Evolutionary conservation across 1,139 yeast species (phyloP).

Genomic region (Pichia sp.): DNA sequence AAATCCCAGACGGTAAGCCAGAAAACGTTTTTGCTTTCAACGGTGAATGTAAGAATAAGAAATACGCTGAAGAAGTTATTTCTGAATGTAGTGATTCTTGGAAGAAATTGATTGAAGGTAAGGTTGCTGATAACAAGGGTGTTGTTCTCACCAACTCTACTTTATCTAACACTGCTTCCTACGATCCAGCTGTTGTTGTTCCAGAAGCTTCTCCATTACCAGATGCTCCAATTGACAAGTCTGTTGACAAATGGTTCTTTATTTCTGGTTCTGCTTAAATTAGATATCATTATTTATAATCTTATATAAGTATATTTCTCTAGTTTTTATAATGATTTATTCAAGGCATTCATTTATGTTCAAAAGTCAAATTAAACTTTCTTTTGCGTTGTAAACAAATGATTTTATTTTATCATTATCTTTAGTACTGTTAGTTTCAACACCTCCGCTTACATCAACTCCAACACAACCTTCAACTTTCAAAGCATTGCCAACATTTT

Average conservation of each 20-base stretch:
- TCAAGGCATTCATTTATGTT: background rate
- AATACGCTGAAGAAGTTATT: slow-evolving; percentile 66
- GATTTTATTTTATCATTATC: slow-evolving; percentile 52
- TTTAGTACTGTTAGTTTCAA: slow-evolving; percentile 71
- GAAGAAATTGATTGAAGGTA: slow-evolving; percentile 53
- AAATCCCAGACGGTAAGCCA: slow-evolving; percentile 87
- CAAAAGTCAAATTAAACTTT: background rate
- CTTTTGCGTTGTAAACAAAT: slow-evolving; percentile 50
- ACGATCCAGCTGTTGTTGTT: slow-evolving; percentile 44
- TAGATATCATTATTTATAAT: background rate
- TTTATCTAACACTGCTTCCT: slow-evolving; percentile 49
- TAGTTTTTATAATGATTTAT: background rate
- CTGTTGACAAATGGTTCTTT: slow-evolving; percentile 98
- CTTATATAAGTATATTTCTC: background rate
- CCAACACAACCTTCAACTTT: slow-evolving; percentile 56
- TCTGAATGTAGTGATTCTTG: slow-evolving; percentile 69
- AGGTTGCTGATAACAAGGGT: slow-evolving; percentile 38
- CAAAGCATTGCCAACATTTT: slow-evolving; percentile 54
- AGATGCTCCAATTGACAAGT: slow-evolving; percentile 93
- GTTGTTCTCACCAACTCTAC: slow-evolving; percentile 72
- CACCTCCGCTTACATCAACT: slow-evolving; percentile 94
- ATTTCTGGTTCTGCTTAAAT: slow-evolving; percentile 74
- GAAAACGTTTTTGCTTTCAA: slow-evolving; percentile 79
- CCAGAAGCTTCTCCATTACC: slow-evolving; percentile 67
- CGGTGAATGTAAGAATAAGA: slow-evolving; percentile 69